Base-by-base conservation (phyloP, 2,329 filamentous ascomycete genomes). In the Penicillium hesseltinei region DNA sequence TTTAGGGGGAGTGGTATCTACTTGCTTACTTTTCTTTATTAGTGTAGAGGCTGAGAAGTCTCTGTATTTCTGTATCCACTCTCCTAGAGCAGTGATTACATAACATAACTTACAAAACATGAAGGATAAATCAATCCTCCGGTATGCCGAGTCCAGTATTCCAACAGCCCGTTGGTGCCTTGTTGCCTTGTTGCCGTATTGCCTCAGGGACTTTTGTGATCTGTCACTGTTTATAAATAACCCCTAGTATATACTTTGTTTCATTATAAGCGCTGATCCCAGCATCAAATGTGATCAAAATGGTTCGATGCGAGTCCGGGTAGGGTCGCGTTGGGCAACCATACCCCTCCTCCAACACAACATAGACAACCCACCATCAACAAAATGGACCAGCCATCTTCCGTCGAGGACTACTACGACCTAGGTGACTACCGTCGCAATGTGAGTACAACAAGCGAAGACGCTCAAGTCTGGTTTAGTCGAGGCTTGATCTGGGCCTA, bases 401-500 rank as follows among this genome's bases (percentile, higher is more conserved):
- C 19, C n/a, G n/a, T 36, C 27, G 31, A 35, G 29, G 66, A 67
- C 15, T 75, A 75, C 57, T 75, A 70, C 40, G 46, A 75, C 51
- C 66, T 75, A 4, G 73, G 73, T 6, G 58, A 54, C 2, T 73
- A 67, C 43, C 75, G 75, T 59, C 79, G 72, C 19, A 50, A 63
- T 10, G 56, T 75, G 27, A 71, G 55, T 47, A 75, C 71, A 11
- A 53, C 33, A 15, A 69, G 55, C 51, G 25, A 57, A 10, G 65
- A 70, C 48, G 71, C 73, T 9, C 73, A 77, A 54, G 52, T 40
- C 3, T 77, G 75, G 74, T 76, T 76, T 54, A 60, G 74, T 35
- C 70, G 74, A 2, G 74, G 73, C 29, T 63, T 77, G 0, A 61
- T 71, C 23, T 77, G 74, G 73, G 69, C 66, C 9, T 77, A 75